These are phyloP conservation scores for Cordyceps farinosa DNA, from an alignment of 2,329 filamentous ascomycete genomes.

Conservation along the genomic window DNA sequence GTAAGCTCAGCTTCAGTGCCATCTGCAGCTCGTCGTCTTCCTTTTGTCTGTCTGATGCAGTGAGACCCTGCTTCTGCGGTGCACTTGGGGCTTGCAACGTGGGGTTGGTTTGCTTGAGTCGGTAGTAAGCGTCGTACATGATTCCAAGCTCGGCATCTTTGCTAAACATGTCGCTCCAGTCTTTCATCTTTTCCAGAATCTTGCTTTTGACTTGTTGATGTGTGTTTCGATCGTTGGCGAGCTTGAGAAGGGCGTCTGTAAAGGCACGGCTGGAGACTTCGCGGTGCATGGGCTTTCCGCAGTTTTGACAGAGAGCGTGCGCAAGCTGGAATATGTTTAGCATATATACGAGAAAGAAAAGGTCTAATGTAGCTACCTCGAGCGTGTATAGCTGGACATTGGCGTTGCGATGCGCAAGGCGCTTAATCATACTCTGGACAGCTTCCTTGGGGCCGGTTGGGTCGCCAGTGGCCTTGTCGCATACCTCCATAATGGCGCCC, in stretches of 20 bases:
- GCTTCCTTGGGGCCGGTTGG: conserved; percentile 70
- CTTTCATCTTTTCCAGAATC: conserved; percentile 93
- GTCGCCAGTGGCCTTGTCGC: conserved; percentile 55
- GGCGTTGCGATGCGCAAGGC: conserved; percentile 87
- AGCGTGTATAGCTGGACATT: conserved; percentile 96
- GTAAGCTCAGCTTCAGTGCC: conserved; percentile 86
- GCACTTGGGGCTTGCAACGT: conserved; percentile 88
- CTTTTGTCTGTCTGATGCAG: conserved; percentile 83
- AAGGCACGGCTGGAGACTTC: conserved; percentile 89
- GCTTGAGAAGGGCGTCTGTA: conserved; percentile 85
- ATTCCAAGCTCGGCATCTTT: conserved; percentile 89
- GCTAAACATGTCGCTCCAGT: conserved; percentile 93
- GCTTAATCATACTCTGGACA: conserved; percentile 85
- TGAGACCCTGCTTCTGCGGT: conserved; percentile 88
- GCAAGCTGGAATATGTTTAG: conserved; percentile 57
- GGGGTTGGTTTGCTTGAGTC: conserved; percentile 79
- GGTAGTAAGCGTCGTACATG: conserved; percentile 93
- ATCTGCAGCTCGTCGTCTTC: conserved; percentile 98
- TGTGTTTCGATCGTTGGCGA: conserved; percentile 92
- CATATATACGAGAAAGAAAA: conserved; percentile 8
- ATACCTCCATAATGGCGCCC: conserved; percentile 62
- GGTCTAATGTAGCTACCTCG: conserved; percentile 52
- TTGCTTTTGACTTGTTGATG: conserved; percentile 96
- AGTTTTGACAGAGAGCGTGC: conserved; percentile 90
- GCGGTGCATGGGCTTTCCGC: conserved; percentile 79